Conservation (phyloP, 1,284 basidiomycete species). For the Omphalotus olearius region DNA sequence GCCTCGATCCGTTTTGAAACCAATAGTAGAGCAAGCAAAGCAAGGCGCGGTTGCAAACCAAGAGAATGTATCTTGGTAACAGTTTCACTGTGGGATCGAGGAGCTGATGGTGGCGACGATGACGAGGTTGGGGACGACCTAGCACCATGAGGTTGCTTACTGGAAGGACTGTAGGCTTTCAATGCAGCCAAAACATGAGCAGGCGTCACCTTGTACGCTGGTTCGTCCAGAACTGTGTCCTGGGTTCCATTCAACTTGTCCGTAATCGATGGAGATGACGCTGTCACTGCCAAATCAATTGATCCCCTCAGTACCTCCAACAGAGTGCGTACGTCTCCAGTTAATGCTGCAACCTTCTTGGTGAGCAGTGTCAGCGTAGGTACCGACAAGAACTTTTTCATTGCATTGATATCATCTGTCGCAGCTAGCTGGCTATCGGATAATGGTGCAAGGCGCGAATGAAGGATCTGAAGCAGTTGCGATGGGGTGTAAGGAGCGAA, state of each 20-base stretch:
- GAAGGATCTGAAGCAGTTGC: conserved; percentile 64
- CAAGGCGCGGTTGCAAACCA: conserved; percentile 68
- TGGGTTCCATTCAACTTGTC: conserved; percentile 1
- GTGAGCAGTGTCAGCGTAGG: conserved; percentile 63
- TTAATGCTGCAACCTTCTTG: conserved; percentile 73
- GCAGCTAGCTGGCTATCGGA: conserved; percentile 24
- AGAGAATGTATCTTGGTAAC: conserved; percentile 60
- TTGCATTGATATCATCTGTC: conserved; percentile 23
- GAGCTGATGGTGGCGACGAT: conserved; percentile 28
- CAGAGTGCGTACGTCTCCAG: conserved; percentile 73
- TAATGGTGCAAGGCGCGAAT: conserved; percentile 48
- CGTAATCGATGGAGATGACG: conserved; percentile 1
- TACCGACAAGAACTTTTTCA: conserved; percentile 53
- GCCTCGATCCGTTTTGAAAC: conserved; percentile 60
- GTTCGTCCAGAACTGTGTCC: conserved; percentile 36
- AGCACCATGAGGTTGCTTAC: conserved; percentile 20
- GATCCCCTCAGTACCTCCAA: conserved; percentile 76
- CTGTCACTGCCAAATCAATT: conserved; percentile 57
- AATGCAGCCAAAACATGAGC: conserved; percentile 63
- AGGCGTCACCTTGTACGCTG: conserved; percentile 49
- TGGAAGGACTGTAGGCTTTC: conserved; percentile 59
- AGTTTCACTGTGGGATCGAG: conserved; percentile 52
- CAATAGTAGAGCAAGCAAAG: conserved; percentile 57
- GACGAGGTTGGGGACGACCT: conserved; percentile 31
- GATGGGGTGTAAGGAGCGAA: conserved; percentile 70